Base-by-base conservation (phyloP, 2,329 filamentous ascomycete genomes). In the Achaetomium macrosporum region DNA sequence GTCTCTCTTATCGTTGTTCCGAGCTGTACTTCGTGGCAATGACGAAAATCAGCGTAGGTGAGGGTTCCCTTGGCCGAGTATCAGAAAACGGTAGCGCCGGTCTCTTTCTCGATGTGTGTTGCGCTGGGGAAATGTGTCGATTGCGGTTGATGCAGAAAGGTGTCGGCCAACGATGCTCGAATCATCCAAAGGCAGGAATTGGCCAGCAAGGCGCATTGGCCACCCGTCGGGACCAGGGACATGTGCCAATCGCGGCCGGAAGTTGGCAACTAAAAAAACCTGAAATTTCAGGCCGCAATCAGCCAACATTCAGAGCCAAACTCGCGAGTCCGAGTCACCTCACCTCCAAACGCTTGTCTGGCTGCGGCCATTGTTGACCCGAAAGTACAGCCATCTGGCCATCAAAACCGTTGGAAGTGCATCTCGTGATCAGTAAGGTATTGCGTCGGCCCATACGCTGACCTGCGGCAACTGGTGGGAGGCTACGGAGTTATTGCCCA, bases 171-270 rank as follows among this genome's bases (percentile, higher is more conserved):
- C 35, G 53, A 51, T 45, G 36, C 35, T 53, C 42, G 50, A 53
- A 56, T 52, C 43, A 11, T 36, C 42, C 50, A 47, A 43, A 46
- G 54, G 54, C 54, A 56, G 54, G 54, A 56, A 56, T 56, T 56
- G 54, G 54, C 54, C 54, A 56, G 54, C 54, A 42, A 48, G 50
- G 50, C 54, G 54, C 54, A 53, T 53, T 53, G 54, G 43, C 54
- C 54, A 56, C 50, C 45, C 8, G 12, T 8, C 6, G 7, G 35
- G 20, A 49, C 19, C 17, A 5, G 30, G 19, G 41, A 25, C 41
- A 10, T 48, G 31, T 9, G 29, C 44, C 40, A 51, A 44, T 16
- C n/a, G 20, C 30, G 36, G 30, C 19, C 39, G 33, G 30, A 7
- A 15, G 19, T 12, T 12, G 16, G n/a, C 16, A 41, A 20, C 20